phyloP scores from a whole-genome alignment of 176 grass and related monocot genomes.

The Otatea glauca region DNA sequence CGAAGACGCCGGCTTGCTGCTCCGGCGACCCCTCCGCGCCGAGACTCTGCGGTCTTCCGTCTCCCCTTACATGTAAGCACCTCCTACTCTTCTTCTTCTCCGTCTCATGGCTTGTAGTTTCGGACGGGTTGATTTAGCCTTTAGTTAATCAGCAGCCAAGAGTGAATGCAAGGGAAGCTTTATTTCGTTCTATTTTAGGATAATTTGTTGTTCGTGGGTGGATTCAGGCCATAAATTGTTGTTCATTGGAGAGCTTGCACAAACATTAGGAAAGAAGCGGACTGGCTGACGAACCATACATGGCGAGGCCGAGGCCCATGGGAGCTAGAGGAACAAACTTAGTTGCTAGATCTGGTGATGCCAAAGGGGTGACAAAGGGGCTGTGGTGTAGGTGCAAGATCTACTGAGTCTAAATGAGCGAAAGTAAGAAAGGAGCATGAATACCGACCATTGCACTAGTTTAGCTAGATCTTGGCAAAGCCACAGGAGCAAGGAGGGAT shows the following conservation, averaged over 20 bases:
- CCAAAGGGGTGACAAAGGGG: neutral
- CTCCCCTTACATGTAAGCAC: constrained; percentile 19
- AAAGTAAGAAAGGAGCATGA: neutral
- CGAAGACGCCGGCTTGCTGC: neutral
- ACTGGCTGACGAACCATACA: neutral
- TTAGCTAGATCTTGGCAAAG: neutral
- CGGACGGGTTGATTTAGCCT: neutral
- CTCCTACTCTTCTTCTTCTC: neutral
- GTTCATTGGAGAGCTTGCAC: neutral
- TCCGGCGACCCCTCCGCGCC: constrained; percentile 9
- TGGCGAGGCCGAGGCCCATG: neutral
- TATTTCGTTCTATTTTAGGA: neutral
- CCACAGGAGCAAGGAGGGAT: neutral
- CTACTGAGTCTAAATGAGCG: neutral
- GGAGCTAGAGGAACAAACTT: neutral
- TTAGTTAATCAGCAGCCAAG: neutral
- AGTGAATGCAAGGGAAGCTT: neutral
- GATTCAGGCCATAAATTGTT: neutral
- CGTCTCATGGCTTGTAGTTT: neutral
- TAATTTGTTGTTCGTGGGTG: neutral
- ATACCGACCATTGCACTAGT: neutral
- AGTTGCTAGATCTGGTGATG: constrained; percentile 24
- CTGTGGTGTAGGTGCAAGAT: neutral
- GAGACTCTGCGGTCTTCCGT: neutral
- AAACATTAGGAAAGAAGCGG: neutral